Base-by-base conservation (phyloP, 164 flowering plant species). In the Vitis labrusca region DNA sequence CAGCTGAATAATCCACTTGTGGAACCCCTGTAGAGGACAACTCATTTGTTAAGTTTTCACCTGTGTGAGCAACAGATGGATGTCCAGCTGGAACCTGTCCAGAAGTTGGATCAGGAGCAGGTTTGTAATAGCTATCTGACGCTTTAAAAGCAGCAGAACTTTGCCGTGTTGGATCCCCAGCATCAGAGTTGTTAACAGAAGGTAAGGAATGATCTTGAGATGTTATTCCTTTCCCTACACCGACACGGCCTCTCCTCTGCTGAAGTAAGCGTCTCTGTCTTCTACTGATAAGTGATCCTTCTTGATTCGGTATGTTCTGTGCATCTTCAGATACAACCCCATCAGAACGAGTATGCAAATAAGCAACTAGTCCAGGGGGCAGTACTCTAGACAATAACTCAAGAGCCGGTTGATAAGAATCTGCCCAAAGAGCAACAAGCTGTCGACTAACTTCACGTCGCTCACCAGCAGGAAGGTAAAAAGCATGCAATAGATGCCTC, bases 351-450 rank as follows among this genome's bases (percentile, higher is more conserved):
- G 98, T 93, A 73, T 90, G 93, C 78, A 95, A 82, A 87, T 95
- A 95, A 66, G 98, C 99, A 80, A 93, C 99, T 76, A 95, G 97
- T n/a, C 99, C 99, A 12, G 99, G 98, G 63, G 98, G 99, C 66
- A 95, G 83, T 78, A 95, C 91, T 80, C 98, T 87, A 48, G 97
- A 93, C 53, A 95, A 71, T 75, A 93, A 79, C 78, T 90, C 95
- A 76, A 93, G 89, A 66, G 99, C 97, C 44, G 99, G 98, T 77
- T 93, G 97, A 79, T 95, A 93, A 30, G 98, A 93, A 80, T 95
- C 99, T 37, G 99, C 99, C 99, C 99, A 95, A 61, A 95, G 92
- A 63, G 98, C 97, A 58, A 95, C 99, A 81, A 95, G 98, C 77
- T 95, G 98, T 37, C 91, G 86, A 83, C 99, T 95, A 77, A 95